A percentile compares a stretch with the other conserved stretches of the same genome.
Conservation (phyloP, 2,329 filamentous ascomycete species). For the Claviceps sp. region DNA sequence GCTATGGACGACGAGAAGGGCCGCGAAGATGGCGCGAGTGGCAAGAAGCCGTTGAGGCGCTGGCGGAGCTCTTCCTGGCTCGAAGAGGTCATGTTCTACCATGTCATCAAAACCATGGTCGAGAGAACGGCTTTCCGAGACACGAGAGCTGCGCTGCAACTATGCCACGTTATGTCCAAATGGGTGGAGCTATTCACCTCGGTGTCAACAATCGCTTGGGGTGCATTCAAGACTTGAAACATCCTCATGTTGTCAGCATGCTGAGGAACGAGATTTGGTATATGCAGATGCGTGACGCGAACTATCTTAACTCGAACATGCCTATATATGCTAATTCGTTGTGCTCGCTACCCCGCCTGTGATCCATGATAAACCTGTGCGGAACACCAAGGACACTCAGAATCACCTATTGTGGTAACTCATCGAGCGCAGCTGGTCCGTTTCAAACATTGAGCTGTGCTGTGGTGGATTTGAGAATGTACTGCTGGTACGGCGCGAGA, state of each 20-base stretch:
- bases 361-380: too few relatives aligned
- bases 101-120: slow-evolving; percentile 77
- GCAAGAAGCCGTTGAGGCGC: slow-evolving; percentile 16
- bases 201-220: slow-evolving; percentile 23
- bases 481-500: slow-evolving; percentile 23
- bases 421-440: background rate
- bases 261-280: background rate
- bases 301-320: background rate
- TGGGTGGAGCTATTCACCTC: slow-evolving; percentile 48
- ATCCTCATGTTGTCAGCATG: background rate
- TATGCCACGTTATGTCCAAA: slow-evolving; percentile 35
- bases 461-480: slow-evolving; percentile 14
- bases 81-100: slow-evolving; percentile 88
- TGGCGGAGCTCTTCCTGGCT: slow-evolving; percentile 47
- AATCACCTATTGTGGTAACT: background rate
- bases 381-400: too few relatives aligned
- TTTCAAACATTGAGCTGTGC: slow-evolving; percentile 5
- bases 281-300: too few relatives aligned
- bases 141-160: slow-evolving; percentile 33
- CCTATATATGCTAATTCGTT: background rate
- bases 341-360: too few relatives aligned
- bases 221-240: background rate
- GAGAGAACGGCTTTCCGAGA: slow-evolving; percentile 35
- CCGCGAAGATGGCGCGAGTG: slow-evolving; percentile 5
- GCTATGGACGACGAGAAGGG: slow-evolving; percentile 1